phyloP scores from a whole-genome alignment of 2,329 filamentous ascomycete species.

The Colletotrichum limetticola region DNA sequence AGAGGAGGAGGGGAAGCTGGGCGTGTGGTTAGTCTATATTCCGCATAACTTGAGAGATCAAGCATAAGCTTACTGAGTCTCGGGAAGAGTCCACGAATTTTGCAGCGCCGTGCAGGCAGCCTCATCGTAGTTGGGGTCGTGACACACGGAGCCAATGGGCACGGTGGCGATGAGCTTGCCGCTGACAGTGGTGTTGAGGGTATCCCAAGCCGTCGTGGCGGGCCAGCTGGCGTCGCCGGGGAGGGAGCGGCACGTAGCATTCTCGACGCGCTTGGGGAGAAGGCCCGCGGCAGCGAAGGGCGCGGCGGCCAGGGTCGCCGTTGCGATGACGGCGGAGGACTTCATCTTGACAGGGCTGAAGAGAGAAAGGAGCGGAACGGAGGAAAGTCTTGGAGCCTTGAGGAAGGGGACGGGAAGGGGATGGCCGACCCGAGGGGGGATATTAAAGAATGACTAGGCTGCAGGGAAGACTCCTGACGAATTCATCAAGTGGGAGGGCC shows the following conservation, averaged over 20 bases:
- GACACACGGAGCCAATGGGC: constrained; percentile 64
- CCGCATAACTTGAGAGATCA: not conserved
- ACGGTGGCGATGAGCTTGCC: constrained; percentile 62
- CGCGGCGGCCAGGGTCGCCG: constrained; percentile 21
- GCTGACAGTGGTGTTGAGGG: constrained; percentile 61
- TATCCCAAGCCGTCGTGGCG: constrained; percentile 52
- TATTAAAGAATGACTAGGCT: constrained; percentile 32
- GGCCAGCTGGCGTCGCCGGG: constrained; percentile 69
- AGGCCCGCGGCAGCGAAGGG: constrained; percentile 24
- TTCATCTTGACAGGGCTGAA: constrained; percentile 28
- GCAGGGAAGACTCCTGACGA: constrained; percentile 32
- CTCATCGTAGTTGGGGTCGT: constrained; percentile 57
- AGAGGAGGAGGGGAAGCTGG: constrained; percentile 48
- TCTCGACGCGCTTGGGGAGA: constrained; percentile 27
- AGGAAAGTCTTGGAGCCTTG: constrained; percentile 14
- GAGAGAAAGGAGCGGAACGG: not conserved
- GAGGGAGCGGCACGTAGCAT: constrained; percentile 52
- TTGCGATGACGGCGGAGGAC: constrained; percentile 22
- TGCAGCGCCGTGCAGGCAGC: constrained; percentile 52
- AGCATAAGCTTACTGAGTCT: constrained; percentile 46
- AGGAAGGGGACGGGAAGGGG: not conserved
- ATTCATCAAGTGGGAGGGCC: constrained; percentile 11
- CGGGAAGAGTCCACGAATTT: constrained; percentile 45
- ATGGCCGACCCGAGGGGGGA: not conserved
- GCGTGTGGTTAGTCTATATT: constrained; percentile 12